phyloP scores from a whole-genome alignment of 306 rosid genomes.

The Vigna reflexopilosa region DNA sequence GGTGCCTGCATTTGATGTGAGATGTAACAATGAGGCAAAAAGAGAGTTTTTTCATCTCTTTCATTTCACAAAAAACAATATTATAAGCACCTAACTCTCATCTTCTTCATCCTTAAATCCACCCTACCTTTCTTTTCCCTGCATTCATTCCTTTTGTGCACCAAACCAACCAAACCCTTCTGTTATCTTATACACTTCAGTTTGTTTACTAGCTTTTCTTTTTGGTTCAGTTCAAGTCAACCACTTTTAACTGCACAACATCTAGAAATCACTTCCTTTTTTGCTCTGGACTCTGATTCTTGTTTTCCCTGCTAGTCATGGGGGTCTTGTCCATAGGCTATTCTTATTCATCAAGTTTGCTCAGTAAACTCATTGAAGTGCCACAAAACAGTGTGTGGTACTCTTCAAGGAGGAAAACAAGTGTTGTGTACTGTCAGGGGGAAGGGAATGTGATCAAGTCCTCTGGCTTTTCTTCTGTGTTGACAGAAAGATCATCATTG shows the following conservation, averaged over 20 bases:
- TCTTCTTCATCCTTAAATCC: constrained; percentile 71
- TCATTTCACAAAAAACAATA: constrained; percentile 39
- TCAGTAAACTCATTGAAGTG: constrained; percentile 42
- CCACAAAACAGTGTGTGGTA: constrained; percentile 44
- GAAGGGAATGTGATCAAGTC: constrained; percentile 64
- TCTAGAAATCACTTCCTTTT: constrained; percentile 37
- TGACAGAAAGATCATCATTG: constrained; percentile 52
- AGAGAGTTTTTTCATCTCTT: constrained; percentile 58
- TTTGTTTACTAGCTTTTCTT: constrained; percentile 70
- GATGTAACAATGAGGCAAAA: constrained; percentile 64
- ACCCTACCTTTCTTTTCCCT: constrained; percentile 48
- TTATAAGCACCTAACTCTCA: constrained; percentile 65
- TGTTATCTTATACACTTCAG: constrained; percentile 47
- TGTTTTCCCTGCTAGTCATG: constrained; percentile 55
- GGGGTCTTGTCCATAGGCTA: constrained; percentile 61
- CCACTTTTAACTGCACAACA: constrained; percentile 51
- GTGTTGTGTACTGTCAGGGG: constrained; percentile 61
- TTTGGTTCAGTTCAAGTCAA: constrained; percentile 57
- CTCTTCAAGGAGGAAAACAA: constrained; percentile 50
- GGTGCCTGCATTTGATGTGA: constrained; percentile 45
- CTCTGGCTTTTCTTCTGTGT: constrained; percentile 56
- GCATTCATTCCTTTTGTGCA: constrained; percentile 51
- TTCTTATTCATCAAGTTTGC: constrained; percentile 50
- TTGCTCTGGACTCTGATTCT: constrained; percentile 28
- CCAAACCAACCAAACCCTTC: constrained; percentile 57